Evolutionary conservation across 495 filamentous ascomycete species (phyloP), one percentile per base, ranked within the genome.

Genomic region (Platismatia glauca): DNA sequence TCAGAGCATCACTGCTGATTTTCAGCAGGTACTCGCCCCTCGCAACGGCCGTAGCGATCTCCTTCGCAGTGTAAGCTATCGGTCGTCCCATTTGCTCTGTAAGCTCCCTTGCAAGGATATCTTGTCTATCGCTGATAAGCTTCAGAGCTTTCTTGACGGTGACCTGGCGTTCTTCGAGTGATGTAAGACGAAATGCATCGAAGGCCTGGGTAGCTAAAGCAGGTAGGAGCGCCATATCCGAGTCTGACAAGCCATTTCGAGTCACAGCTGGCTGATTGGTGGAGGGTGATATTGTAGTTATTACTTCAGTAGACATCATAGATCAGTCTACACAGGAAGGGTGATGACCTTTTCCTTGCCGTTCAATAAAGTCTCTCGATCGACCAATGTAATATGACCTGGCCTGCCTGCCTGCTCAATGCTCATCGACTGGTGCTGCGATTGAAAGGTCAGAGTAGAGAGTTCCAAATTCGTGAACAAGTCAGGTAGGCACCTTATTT

Each of bases 31-130:
- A 92, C 66, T 93, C 82, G 58, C 84, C 89, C 66, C 92, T 80
- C 71, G 84, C 87, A 48, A 90, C 81, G 9, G 92, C 90, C 20
- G 92, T 97, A 33, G 80, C 74, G 64, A 97, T 79, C 74, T 97
- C 92, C 67, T 83, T 89, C 22, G 80, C 81, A 0, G 89, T 87
- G 69, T 94, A 96, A 16, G 87, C 83, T 59, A 95, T 94, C 22
- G 92, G 92, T 20, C 92, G 81, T 58, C 92, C 92, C 92, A 97
- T 96, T 76, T 97, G 90, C 75, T 92, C 86, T 0, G 90, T 95
- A 43, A 97, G 73, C 71, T 95, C 91, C 61, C 78, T 79, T 6
- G 85, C 90, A n/a, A 97, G 75, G 31, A 84, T 86, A 87, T 96
- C 88, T 68, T 89, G 78, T 67, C 82, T 85, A 46, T 84, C 77